These are phyloP conservation scores for Pecoramyces ruminantium DNA, from an alignment of 192 early-diverging fungal species.

Conservation along the genomic window DNA sequence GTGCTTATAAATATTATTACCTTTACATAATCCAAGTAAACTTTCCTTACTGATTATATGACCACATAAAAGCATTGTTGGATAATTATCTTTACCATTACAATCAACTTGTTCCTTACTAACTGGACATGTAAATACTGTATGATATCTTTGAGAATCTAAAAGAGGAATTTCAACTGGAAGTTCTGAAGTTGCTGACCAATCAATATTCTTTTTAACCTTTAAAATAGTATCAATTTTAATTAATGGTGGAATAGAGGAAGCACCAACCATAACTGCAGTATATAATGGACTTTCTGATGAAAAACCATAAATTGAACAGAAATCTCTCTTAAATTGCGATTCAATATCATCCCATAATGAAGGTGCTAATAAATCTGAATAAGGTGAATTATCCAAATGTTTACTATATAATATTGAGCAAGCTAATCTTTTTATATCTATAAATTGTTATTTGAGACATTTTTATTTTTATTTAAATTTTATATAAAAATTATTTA, in stretches of 20 bases:
- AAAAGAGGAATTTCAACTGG: slow-evolving; percentile 82
- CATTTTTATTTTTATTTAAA: too few species aligned
- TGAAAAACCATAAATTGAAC: slow-evolving; percentile 49
- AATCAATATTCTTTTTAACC: slow-evolving; percentile 60
- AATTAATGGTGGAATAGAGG: slow-evolving; percentile 76
- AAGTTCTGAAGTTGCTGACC: slow-evolving; percentile 81
- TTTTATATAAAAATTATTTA: too few species aligned
- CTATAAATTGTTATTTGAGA: slow-evolving; percentile 4
- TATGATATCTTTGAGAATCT: slow-evolving; percentile 76
- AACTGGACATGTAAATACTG: slow-evolving; percentile 92
- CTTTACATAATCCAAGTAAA: slow-evolving; percentile 62
- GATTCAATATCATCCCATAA: slow-evolving; percentile 35
- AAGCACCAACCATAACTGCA: slow-evolving; percentile 52
- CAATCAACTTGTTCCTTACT: slow-evolving; percentile 63
- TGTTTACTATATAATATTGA: slow-evolving; percentile 20
- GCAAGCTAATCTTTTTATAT: slow-evolving; percentile 36
- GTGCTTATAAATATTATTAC: slow-evolving; percentile 20
- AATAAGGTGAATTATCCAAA: slow-evolving; percentile 30
- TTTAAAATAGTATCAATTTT: slow-evolving; percentile 84
- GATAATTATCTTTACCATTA: slow-evolving; percentile 60
- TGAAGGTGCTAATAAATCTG: slow-evolving; percentile 20
- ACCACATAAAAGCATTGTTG: slow-evolving; percentile 95
- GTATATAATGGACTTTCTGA: slow-evolving; percentile 57
- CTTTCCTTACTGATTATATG: slow-evolving; percentile 91
- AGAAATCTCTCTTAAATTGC: slow-evolving; percentile 64